Conservation (phyloP, 1,284 basidiomycete genomes). For the Ganoderma boninense region DNA sequence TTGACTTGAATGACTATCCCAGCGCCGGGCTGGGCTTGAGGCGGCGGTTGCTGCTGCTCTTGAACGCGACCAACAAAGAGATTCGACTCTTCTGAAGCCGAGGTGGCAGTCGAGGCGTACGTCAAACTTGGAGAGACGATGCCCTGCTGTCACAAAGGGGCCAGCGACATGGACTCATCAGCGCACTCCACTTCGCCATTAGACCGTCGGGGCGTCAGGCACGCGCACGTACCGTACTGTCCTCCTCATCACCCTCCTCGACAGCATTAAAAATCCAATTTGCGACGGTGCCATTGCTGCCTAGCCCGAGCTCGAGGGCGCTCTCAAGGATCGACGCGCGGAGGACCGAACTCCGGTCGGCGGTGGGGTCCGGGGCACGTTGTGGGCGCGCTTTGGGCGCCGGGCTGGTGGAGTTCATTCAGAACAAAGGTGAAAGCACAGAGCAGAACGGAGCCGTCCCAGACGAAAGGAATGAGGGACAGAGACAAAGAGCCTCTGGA, state of each 20-base stretch:
- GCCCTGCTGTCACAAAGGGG: constrained; percentile 27
- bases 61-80: constrained; percentile 33
- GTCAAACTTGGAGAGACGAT: constrained; percentile 44
- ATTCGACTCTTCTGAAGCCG: constrained; percentile 48
- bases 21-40: constrained; percentile 37
- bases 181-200: constrained; percentile 10
- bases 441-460: background rate
- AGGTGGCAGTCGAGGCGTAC: constrained; percentile 46
- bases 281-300: constrained; percentile 61
- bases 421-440: background rate
- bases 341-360: constrained; percentile 59
- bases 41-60: constrained; percentile 29
- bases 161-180: background rate
- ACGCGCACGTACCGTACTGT: constrained; percentile 34
- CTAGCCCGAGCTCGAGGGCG: constrained; percentile 70
- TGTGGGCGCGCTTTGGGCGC: constrained; percentile 26
- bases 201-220: background rate
- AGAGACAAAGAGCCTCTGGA: background rate
- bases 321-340: constrained; percentile 77
- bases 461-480: constrained; percentile 6
- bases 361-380: constrained; percentile 22
- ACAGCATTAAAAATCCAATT: constrained; percentile 74
- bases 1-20: constrained; percentile 30
- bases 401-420: constrained; percentile 28
- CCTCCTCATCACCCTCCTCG: constrained; percentile 58